Conservation (phyloP, 2,329 filamentous ascomycete genomes). For the Cercospora citrullina region DNA sequence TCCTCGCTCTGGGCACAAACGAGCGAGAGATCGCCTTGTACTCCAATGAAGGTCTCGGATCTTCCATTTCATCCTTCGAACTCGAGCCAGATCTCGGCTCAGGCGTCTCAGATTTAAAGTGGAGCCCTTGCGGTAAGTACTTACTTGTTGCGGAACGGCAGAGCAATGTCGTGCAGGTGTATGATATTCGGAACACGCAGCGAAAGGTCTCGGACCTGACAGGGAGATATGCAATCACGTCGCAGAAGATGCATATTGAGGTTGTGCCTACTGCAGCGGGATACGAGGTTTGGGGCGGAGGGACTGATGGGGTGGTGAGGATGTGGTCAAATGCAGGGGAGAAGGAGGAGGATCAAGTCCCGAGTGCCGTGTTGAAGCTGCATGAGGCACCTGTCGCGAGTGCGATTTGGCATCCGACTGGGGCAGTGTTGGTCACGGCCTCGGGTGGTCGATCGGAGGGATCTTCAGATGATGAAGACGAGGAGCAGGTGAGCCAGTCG, state of each 20-base stretch:
- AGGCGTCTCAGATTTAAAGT: conserved; percentile 58
- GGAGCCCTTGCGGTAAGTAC: conserved; percentile 60
- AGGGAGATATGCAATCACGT: conserved; percentile 49
- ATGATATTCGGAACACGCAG: conserved; percentile 59
- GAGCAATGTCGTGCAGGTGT: conserved; percentile 57
- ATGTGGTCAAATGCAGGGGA: conserved; percentile 52
- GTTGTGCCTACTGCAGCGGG: conserved; percentile 44
- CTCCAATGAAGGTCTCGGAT: conserved; percentile 50
- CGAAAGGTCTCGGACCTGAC: conserved; percentile 53
- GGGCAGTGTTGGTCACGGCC: conserved; percentile 51
- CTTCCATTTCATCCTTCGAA: conserved; percentile 53
- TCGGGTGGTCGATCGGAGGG: conserved; percentile 41
- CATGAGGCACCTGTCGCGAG: conserved; percentile 52
- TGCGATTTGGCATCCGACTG: conserved; percentile 49
- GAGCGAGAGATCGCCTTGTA: conserved; percentile 59
- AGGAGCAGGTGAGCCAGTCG: background rate
- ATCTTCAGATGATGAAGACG: background rate
- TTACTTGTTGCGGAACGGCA: conserved; percentile 59
- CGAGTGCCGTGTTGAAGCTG: conserved; percentile 47
- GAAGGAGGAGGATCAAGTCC: conserved; percentile 43
- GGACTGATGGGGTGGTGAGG: conserved; percentile 53
- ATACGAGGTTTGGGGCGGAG: conserved; percentile 61
- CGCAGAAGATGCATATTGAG: conserved; percentile 59
- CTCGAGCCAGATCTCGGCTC: conserved; percentile 43
- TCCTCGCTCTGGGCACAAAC: conserved; percentile 60